A percentile compares a stretch with the other conserved stretches of the same genome.
These are phyloP conservation scores for Solanum hybrid DNA, from an alignment of 305 asterid genomes.

Conservation along the genomic window DNA sequence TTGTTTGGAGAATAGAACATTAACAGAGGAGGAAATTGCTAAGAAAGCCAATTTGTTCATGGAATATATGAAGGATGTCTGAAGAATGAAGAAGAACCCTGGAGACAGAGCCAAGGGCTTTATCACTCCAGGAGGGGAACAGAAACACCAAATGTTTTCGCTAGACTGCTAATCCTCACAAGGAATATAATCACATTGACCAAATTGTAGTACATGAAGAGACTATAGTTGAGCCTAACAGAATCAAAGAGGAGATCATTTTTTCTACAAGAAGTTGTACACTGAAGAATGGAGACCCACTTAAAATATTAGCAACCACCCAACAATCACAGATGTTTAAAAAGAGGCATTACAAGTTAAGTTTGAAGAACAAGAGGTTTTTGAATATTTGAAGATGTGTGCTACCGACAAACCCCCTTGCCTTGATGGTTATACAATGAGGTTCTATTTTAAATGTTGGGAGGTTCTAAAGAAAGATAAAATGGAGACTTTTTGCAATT, in stretches of 20 bases:
- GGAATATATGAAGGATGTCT: neutral
- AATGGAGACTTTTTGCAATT: neutral
- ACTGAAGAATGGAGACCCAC: neutral
- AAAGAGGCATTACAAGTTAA: neutral
- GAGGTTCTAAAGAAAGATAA: neutral
- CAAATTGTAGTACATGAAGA: neutral
- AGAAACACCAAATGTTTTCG: neutral
- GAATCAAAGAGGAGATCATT: neutral
- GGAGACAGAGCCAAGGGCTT: neutral
- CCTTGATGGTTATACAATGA: neutral
- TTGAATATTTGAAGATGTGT: neutral
- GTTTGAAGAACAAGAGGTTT: neutral
- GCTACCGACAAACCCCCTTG: neutral
- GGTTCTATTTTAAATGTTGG: neutral
- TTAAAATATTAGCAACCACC: neutral
- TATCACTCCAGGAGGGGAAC: neutral
- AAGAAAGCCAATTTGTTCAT: neutral
- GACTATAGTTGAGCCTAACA: neutral
- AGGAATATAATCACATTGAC: neutral
- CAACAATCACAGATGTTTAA: neutral
- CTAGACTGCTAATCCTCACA: neutral
- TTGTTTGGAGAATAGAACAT: neutral
- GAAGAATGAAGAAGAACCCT: neutral
- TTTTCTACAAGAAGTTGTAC: neutral
- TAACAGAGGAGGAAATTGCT: neutral